Percentiles rank a stretch among this genome's conserved stretches.
These are phyloP conservation scores for Sicyos baderoa DNA, from an alignment of 306 rosid genomes.

Conservation along the genomic window DNA sequence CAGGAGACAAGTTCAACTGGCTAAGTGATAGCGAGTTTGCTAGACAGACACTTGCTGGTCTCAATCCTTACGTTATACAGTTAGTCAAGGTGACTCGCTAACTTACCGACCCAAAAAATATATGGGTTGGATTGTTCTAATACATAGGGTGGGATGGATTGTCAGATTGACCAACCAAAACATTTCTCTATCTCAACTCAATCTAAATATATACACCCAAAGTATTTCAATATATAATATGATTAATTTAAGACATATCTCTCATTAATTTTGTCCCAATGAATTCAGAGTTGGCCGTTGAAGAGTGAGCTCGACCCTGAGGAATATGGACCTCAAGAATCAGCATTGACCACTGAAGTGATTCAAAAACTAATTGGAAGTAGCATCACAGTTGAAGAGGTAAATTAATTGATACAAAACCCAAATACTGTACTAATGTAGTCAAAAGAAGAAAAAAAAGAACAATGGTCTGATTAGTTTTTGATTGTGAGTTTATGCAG, in stretches of 20 bases:
- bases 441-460: no score
- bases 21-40: constrained; percentile 68
- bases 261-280: not conserved
- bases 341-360: constrained; percentile 48
- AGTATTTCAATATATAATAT: no score
- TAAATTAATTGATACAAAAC: not conserved
- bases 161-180: no score
- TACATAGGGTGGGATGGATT: no score
- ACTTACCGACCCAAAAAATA: no score
- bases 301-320: constrained; percentile 58
- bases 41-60: constrained; percentile 85
- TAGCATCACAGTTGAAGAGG: constrained; percentile 19
- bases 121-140: no score
- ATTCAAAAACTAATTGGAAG: constrained; percentile 47
- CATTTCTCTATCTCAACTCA: no score
- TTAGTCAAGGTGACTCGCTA: constrained; percentile 43
- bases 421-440: no score
- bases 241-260: no score
- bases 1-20: constrained; percentile 87
- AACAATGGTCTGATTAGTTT: no score
- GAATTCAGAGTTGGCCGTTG: constrained; percentile 43
- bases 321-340: constrained; percentile 61
- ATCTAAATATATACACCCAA: no score
- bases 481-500: constrained; percentile 25
- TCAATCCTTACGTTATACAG: constrained; percentile 59